Conservation (phyloP, 148 eudicot genomes). For the Diospyros lotus region DNA sequence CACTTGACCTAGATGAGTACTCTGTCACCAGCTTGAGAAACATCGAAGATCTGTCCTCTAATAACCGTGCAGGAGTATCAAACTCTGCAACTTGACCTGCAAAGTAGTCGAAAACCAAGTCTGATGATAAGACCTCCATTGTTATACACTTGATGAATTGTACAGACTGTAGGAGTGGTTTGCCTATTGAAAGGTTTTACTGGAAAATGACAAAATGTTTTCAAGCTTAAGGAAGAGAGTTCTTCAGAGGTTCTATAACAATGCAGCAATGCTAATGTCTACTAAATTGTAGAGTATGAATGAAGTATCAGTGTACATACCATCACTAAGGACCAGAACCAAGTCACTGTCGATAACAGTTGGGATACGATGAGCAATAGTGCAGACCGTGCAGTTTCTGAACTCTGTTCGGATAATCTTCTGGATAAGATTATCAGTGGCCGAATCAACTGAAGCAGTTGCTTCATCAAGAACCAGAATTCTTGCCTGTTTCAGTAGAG, state of each 20-base stretch:
- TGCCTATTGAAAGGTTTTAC: too few relatives aligned
- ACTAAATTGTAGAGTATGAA: neutral
- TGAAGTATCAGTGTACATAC: slow-evolving; percentile 26
- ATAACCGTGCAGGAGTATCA: slow-evolving; percentile 64
- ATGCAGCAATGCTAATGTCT: too few relatives aligned
- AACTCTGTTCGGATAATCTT: slow-evolving; percentile 90
- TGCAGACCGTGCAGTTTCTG: slow-evolving; percentile 76
- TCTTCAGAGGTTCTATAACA: too few relatives aligned
- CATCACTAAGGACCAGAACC: slow-evolving; percentile 96
- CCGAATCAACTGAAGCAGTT: slow-evolving; percentile 97
- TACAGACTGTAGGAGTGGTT: too few relatives aligned
- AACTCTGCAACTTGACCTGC: slow-evolving; percentile 83
- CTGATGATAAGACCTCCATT: neutral
- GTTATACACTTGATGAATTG: neutral
- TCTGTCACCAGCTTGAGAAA: slow-evolving; percentile 78
- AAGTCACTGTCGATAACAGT: slow-evolving; percentile 94
- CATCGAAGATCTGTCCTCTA: slow-evolving; percentile 74
- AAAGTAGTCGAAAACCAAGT: slow-evolving; percentile 14
- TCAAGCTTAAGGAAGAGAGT: too few relatives aligned
- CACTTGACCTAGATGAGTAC: slow-evolving; percentile 68
- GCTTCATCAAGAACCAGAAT: slow-evolving; percentile 98
- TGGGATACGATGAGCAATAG: slow-evolving; percentile 94
- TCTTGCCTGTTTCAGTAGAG: slow-evolving; percentile 79
- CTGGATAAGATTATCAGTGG: slow-evolving; percentile 91
- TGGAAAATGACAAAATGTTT: too few relatives aligned